Evolutionary conservation across 768 basidiomycete genomes (phyloP), one percentile per base, ranked within the genome.

Genomic region (Saitozyma sp.): DNA sequence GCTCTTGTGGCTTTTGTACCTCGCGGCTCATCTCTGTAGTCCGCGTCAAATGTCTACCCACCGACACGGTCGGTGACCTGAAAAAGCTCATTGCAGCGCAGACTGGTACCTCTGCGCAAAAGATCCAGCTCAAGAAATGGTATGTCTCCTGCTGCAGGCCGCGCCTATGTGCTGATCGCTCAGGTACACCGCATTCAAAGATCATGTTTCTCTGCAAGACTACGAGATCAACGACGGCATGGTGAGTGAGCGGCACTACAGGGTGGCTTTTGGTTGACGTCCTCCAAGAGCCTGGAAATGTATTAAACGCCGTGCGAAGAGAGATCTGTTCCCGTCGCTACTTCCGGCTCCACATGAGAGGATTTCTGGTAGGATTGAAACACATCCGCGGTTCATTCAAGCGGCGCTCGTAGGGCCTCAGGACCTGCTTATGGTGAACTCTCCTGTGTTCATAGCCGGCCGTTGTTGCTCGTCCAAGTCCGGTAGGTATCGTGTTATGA

Each of bases 71-170:
- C 42, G 95, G 95, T 48, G 95, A 97, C 78, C 84, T 99, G 66
- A 98, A 98, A 85, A 89, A 89, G 79, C 87, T 99, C 63, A 97
- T 99, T 69, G 95, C 89, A 1, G 95, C 93, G 0, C 96, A 99
- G 80, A 96, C 86, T 0, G 96, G 96, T 58, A 96, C 95, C 14
- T 86, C 91, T 73, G 73, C 82, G 5, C 81, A 79, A 41, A 98
- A 95, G 85, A 95, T 99, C 62, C 85, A 87, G 74, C 82, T 99
- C 56, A 98, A 96, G 88, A 97, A 97, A 85, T 97, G 94, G 96
- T 91, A 68, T 62, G 88, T 79, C 45, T 20, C 29, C 29, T 29
- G 29, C 16, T 13, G 14, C 46, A 8, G 20, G 43, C 56, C 16
- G 17, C 37, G 37, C 43, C 13, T 1, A 2, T 16, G 14, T n/a